Percentiles rank a stretch among this genome's conserved stretches.
Conservation (phyloP, 345 rosid species). For the Moricandia arvensis region DNA sequence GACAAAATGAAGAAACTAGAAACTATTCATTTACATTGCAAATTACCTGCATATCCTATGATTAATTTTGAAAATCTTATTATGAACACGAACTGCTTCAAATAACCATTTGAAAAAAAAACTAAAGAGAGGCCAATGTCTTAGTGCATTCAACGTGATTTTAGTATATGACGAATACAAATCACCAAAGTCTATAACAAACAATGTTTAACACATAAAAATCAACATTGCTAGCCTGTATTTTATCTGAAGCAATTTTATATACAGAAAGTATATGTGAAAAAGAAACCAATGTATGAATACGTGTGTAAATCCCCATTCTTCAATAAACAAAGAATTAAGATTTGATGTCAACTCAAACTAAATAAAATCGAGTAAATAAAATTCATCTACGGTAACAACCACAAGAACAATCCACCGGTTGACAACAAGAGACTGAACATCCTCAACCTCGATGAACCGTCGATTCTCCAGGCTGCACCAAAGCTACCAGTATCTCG, state of each 20-base stretch:
- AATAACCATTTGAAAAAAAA: background rate
- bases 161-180: background rate
- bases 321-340: conserved; percentile 1
- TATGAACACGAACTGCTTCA: background rate
- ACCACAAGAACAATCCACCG: conserved; percentile 40
- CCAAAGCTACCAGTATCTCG: conserved; percentile 48
- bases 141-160: background rate
- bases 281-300: conserved; percentile 17
- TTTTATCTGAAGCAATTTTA: conserved; percentile 4
- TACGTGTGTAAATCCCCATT: background rate
- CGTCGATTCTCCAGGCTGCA: conserved; percentile 17
- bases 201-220: background rate
- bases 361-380: conserved; percentile 6
- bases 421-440: conserved; percentile 33
- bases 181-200: background rate
- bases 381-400: conserved; percentile 21
- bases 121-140: background rate
- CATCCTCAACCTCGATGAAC: conserved; percentile 29
- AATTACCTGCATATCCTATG: background rate
- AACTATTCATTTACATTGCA: background rate
- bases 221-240: background rate
- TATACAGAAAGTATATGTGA: background rate
- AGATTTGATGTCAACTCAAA: background rate
- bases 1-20: background rate
- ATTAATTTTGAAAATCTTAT: background rate